Percentiles rank a stretch among this genome's conserved stretches.
Evolutionary conservation across 768 basidiomycete genomes (phyloP).

Genomic region (Boletales sp.): DNA sequence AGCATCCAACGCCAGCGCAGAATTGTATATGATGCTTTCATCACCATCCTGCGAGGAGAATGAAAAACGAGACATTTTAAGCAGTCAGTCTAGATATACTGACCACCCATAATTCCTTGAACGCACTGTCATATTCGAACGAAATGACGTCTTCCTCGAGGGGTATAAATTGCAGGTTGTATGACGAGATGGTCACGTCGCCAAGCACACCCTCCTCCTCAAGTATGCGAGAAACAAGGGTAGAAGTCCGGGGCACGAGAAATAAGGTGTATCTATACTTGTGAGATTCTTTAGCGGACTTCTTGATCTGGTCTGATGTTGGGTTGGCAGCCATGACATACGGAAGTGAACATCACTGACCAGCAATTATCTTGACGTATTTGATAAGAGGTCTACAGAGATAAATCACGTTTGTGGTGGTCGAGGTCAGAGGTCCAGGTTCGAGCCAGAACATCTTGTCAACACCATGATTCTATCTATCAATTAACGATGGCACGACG

Average conservation of each 20-base stretch:
- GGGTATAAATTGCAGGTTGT: conserved; percentile 92
- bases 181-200: conserved; percentile 83
- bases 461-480: conserved; percentile 89
- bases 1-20: conserved; percentile 79
- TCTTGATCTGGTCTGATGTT: conserved; percentile 83
- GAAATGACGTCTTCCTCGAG: conserved; percentile 91
- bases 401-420: conserved; percentile 89
- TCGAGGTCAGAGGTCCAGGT: conserved; percentile 74
- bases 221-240: conserved; percentile 78
- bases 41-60: conserved; percentile 72
- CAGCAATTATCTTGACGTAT: conserved; percentile 86
- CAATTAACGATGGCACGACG: conserved; percentile 6
- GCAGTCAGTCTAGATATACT: conserved; percentile 26
- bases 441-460: conserved; percentile 99
- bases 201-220: conserved; percentile 98
- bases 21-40: conserved; percentile 84
- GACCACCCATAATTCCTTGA: conserved; percentile 91
- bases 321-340: conserved; percentile 19
- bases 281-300: conserved; percentile 63
- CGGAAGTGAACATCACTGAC: conserved; percentile 40
- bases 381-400: conserved; percentile 85
- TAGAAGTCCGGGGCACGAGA: conserved; percentile 84
- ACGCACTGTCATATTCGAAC: conserved; percentile 79
- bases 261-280: conserved; percentile 85
- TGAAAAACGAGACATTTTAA: not conserved